A percentile compares a stretch with the other conserved stretches of the same genome.
phyloP scores from a whole-genome alignment of 768 basidiomycete genomes.

The Dioszegia hungarica region DNA sequence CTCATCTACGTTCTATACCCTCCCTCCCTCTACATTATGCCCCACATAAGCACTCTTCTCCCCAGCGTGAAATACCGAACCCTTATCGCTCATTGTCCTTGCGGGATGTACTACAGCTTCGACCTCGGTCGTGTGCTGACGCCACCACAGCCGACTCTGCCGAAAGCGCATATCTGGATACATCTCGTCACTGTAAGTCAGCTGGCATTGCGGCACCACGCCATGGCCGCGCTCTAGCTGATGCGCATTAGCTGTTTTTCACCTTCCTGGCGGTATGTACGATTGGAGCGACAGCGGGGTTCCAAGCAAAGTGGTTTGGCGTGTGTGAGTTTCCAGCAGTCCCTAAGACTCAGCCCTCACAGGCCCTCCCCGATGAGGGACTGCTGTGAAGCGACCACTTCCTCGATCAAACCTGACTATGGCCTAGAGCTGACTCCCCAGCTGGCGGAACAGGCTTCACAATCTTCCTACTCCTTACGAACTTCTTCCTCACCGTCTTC shows the following conservation, averaged over 20 bases:
- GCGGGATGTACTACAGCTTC: not conserved
- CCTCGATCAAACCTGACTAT: too few relatives aligned
- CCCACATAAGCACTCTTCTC: too few relatives aligned
- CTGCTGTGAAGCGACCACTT: too few relatives aligned
- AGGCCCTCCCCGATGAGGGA: too few relatives aligned
- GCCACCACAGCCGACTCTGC: slow-evolving; percentile 12
- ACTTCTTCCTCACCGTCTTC: slow-evolving; percentile 69
- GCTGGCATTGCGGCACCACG: not conserved
- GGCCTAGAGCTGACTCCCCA: slow-evolving; percentile 44
- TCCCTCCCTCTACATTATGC: not conserved
- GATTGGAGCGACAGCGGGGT: slow-evolving; percentile 80
- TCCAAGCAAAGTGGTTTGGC: slow-evolving; percentile 81
- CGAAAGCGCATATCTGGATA: slow-evolving; percentile 16
- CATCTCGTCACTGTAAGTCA: slow-evolving; percentile 15
- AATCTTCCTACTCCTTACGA: slow-evolving; percentile 68
- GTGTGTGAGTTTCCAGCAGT: slow-evolving; percentile 64
- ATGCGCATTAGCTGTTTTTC: slow-evolving; percentile 67
- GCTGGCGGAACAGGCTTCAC: slow-evolving; percentile 84
- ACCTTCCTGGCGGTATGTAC: slow-evolving; percentile 88
- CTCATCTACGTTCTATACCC: too few relatives aligned
- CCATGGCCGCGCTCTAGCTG: not conserved
- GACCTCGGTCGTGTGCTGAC: not conserved
- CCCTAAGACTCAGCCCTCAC: too few relatives aligned
- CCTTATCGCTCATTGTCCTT: not conserved
- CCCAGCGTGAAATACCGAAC: not conserved